These are phyloP conservation scores for Pestalotiopsis sp. DNA, from an alignment of 2,329 filamentous ascomycete species.

Conservation along the genomic window DNA sequence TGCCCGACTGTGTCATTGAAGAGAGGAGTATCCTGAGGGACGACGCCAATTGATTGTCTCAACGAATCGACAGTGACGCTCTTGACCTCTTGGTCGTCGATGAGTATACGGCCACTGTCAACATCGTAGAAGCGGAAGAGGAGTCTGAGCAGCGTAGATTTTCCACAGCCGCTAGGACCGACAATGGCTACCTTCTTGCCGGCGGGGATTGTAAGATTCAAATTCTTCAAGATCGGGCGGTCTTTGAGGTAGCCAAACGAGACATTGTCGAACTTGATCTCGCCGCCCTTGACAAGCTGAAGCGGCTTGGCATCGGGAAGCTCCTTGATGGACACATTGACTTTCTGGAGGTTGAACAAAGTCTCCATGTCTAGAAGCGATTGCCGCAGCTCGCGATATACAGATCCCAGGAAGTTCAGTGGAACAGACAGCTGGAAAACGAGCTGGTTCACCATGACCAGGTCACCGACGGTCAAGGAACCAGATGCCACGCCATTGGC, in stretches of 20 bases:
- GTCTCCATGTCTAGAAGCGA: conserved; percentile 98
- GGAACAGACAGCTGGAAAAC: conserved; percentile 98
- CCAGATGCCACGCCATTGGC: conserved; percentile 85
- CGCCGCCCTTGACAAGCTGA: conserved; percentile 72
- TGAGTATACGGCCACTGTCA: conserved; percentile 79
- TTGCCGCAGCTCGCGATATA: conserved; percentile 93
- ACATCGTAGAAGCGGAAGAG: conserved; percentile 95
- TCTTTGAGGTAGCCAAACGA: conserved; percentile 89
- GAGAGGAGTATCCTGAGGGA: conserved; percentile 93
- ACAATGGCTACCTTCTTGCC: conserved; percentile 96
- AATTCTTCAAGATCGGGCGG: conserved; percentile 81
- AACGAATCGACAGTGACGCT: conserved; percentile 81
- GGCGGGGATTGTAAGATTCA: conserved; percentile 86
- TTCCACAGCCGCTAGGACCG: conserved; percentile 92
- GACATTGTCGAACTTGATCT: conserved; percentile 94
- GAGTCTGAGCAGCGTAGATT: conserved; percentile 87
- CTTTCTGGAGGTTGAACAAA: conserved; percentile 94
- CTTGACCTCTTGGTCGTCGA: conserved; percentile 91
- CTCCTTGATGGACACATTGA: conserved; percentile 86
- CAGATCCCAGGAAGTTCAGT: conserved; percentile 95
- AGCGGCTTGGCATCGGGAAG: conserved; percentile 73
- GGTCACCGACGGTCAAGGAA: conserved; percentile 84
- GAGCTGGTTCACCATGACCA: conserved; percentile 98
- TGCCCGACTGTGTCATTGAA: conserved; percentile 97
- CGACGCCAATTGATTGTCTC: conserved; percentile 85